Evolutionary conservation across 768 basidiomycete genomes (phyloP).

Genomic region (Rhodotorula babjevae): DNA sequence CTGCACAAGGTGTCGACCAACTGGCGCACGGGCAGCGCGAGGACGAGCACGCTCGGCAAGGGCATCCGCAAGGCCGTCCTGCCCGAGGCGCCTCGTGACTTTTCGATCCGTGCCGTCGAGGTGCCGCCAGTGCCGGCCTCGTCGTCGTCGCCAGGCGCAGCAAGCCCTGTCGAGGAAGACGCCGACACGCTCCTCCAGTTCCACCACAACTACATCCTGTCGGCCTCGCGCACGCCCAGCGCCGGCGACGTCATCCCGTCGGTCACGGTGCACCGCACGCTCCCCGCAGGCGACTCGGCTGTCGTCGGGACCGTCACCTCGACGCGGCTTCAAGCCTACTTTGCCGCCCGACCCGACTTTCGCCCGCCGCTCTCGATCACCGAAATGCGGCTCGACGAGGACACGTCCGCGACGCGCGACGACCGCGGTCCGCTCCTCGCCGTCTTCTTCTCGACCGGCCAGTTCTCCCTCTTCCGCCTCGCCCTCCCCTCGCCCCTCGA

Average conservation of each 20-base stretch:
- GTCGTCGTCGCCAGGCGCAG: background rate
- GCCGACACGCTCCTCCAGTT: conserved; percentile 26
- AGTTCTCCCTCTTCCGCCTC: conserved; percentile 35
- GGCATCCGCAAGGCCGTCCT: conserved; percentile 13
- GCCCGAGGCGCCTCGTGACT: conserved; percentile 1
- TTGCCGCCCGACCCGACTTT: conserved; percentile 12
- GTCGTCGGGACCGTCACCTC: conserved; percentile 20
- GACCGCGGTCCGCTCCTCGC: background rate
- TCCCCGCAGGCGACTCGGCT: conserved; percentile 3
- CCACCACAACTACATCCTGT: conserved; percentile 21
- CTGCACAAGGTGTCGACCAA: conserved; percentile 33
- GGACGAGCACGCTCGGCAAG: conserved; percentile 2
- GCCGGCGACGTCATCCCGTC: background rate
- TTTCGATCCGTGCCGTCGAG: background rate
- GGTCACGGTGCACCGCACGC: conserved; percentile 17
- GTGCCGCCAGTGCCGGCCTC: background rate
- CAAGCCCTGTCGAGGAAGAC: background rate
- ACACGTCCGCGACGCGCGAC: fast-evolving
- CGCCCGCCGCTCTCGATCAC: conserved; percentile 10
- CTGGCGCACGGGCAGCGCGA: conserved; percentile 26
- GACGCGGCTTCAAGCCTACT: conserved; percentile 3
- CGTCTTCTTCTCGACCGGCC: conserved; percentile 32
- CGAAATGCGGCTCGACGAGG: conserved; percentile 29
- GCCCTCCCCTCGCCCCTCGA: background rate
- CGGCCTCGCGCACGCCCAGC: conserved; percentile 2